Percentiles rank a stretch among this genome's conserved stretches.
These are phyloP conservation scores for Globisporangium splendens DNA, from an alignment of 352 stramenopile species.

Conservation along the genomic window DNA sequence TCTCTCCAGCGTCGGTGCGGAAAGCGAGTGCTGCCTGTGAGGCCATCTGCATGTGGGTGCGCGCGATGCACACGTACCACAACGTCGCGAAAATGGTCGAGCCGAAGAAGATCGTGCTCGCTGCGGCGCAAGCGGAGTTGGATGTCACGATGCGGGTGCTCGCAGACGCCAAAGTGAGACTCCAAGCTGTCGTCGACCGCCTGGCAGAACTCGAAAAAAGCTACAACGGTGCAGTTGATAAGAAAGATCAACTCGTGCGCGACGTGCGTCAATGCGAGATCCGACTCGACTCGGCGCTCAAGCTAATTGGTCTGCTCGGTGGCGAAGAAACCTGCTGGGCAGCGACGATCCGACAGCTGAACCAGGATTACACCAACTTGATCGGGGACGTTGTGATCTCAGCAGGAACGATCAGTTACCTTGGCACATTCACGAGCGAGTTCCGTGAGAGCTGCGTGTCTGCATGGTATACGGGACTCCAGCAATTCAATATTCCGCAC, in stretches of 20 bases:
- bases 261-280: conserved; percentile 84
- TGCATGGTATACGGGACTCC: conserved; percentile 80
- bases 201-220: conserved; percentile 89
- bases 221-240: conserved; percentile 83
- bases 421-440: conserved; percentile 92
- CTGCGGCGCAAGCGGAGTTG: conserved; percentile 75
- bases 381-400: conserved; percentile 91
- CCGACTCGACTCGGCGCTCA: conserved; percentile 86
- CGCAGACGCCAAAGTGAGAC: conserved; percentile 74
- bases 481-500: conserved; percentile 72
- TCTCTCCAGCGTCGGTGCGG: conserved; percentile 83
- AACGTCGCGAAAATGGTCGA: conserved; percentile 91
- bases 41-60: conserved; percentile 93
- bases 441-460: conserved; percentile 86
- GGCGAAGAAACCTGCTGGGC: conserved; percentile 90
- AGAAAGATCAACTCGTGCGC: conserved; percentile 81
- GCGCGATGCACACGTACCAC: conserved; percentile 93
- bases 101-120: conserved; percentile 88
- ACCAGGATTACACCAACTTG: conserved; percentile 81
- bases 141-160: conserved; percentile 87
- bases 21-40: conserved; percentile 91
- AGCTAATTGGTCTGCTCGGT: conserved; percentile 87
- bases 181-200: conserved; percentile 84
- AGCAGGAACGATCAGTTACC: conserved; percentile 90
- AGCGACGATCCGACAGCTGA: conserved; percentile 80